These are phyloP conservation scores for Pestalotiopsis sp. DNA, from an alignment of 2,329 filamentous ascomycete genomes.

Conservation along the genomic window DNA sequence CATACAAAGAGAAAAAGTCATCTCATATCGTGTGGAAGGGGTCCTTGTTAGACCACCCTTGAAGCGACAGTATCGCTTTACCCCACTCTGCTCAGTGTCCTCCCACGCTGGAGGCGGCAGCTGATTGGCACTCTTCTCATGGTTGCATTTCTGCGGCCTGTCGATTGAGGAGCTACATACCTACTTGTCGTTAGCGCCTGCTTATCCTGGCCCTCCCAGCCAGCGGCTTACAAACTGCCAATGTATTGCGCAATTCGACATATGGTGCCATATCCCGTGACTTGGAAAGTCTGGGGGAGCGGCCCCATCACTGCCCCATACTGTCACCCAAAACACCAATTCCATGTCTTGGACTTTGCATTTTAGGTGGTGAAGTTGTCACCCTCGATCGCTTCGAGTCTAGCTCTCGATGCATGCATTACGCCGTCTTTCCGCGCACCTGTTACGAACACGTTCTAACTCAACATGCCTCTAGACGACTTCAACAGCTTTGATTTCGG, in stretches of 20 bases:
- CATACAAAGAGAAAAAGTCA: neutral
- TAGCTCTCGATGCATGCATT: slow-evolving; percentile 24
- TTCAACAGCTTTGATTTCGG: slow-evolving; percentile 60
- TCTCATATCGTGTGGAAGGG: neutral
- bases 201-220: slow-evolving; percentile 7
- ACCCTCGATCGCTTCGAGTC: slow-evolving; percentile 25
- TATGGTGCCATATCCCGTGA: slow-evolving; percentile 68
- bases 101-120: slow-evolving; percentile 1
- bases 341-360: slow-evolving; percentile 17
- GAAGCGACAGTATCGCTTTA: slow-evolving; percentile 4
- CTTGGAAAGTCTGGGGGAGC: slow-evolving; percentile 31
- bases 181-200: slow-evolving; percentile 8
- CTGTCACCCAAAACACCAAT: slow-evolving; percentile 21
- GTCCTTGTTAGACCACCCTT: neutral
- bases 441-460: slow-evolving; percentile 36
- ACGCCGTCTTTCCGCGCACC: slow-evolving; percentile 22
- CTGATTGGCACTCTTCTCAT: slow-evolving; percentile 9
- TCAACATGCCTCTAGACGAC: slow-evolving; percentile 56
- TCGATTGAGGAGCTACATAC: neutral
- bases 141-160: slow-evolving; percentile 8
- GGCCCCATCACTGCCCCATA: slow-evolving; percentile 23
- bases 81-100: slow-evolving; percentile 8
- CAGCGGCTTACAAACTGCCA: slow-evolving; percentile 27
- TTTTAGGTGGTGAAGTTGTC: slow-evolving; percentile 25
- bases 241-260: slow-evolving; percentile 35